phyloP scores from a whole-genome alignment of 257 asterid species.

The Solanum appendiculatum region DNA sequence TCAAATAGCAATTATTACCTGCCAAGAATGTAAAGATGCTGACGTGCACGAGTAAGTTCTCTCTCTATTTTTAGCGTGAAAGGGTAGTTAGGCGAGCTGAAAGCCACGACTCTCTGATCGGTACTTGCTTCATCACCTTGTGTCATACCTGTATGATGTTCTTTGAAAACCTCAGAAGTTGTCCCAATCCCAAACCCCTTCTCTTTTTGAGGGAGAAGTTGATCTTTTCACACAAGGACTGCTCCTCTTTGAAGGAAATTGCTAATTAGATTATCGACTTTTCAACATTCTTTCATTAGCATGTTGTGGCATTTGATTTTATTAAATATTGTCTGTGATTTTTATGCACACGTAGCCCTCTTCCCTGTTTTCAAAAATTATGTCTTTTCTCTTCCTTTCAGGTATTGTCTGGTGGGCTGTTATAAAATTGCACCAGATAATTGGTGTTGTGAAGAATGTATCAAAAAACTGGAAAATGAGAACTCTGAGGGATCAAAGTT shows the following conservation, averaged over 20 bases:
- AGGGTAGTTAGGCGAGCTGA: not conserved
- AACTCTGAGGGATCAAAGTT: not conserved
- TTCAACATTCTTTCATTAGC: not conserved
- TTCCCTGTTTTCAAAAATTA: not conserved
- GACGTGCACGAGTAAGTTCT: constrained; percentile 45
- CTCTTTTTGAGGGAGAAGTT: too few relatives aligned
- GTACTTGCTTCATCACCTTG: not conserved
- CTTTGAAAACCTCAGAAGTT: not conserved
- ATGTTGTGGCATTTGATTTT: not conserved
- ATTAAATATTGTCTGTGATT: not conserved
- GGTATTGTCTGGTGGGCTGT: constrained; percentile 38
- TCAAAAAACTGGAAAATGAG: not conserved
- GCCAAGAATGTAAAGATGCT: constrained; percentile 29
- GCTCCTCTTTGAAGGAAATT: not conserved
- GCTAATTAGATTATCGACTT: not conserved
- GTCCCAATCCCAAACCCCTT: not conserved
- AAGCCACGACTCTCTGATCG: not conserved
- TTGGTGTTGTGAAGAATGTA: constrained; percentile 51
- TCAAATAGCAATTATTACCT: constrained; percentile 19
- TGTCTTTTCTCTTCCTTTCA: constrained; percentile 5
- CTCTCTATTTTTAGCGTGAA: not conserved
- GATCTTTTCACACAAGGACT: not conserved
- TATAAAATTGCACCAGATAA: not conserved
- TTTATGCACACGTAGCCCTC: not conserved
- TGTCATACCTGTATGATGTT: not conserved